Percentiles rank a stretch among this genome's conserved stretches.
Evolutionary conservation across 169 alveolate genomes (phyloP).

Genomic region (Cryptosporidium sp.): DNA sequence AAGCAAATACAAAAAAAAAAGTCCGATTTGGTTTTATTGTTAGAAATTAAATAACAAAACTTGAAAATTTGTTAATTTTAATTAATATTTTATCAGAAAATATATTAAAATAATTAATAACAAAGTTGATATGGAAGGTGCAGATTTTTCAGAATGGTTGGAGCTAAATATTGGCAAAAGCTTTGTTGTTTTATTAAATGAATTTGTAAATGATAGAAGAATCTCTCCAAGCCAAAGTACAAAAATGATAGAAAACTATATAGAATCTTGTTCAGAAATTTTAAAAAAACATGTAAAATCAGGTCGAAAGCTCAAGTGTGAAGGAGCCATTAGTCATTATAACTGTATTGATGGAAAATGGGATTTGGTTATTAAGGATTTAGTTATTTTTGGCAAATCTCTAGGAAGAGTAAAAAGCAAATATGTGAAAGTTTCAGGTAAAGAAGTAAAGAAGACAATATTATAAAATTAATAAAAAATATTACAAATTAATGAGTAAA

Average conservation of each 20-base stretch:
- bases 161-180: slow-evolving; percentile 59
- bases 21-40: neutral
- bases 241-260: slow-evolving; percentile 33
- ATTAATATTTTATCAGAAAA: neutral
- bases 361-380: slow-evolving; percentile 22
- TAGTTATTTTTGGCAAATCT: slow-evolving; percentile 45
- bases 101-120: neutral
- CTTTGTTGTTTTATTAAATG: slow-evolving; percentile 39
- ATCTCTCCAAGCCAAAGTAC: slow-evolving; percentile 39
- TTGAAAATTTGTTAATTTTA: neutral
- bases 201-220: slow-evolving; percentile 17
- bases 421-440: slow-evolving; percentile 51
- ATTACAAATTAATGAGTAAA: too few relatives aligned
- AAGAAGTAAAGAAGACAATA: neutral
- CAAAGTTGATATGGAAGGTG: neutral
- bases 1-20: too few relatives aligned
- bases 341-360: slow-evolving; percentile 72
- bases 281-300: slow-evolving; percentile 26
- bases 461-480: neutral
- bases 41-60: neutral
- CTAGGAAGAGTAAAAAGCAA: slow-evolving; percentile 53
- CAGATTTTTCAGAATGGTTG: slow-evolving; percentile 61
- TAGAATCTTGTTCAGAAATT: slow-evolving; percentile 37
- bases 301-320: slow-evolving; percentile 56
- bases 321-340: slow-evolving; percentile 25